Evolutionary conservation across 2,329 filamentous ascomycete species (phyloP), one percentile per base, ranked within the genome.

Genomic region (Calcarisporium arbuscula): DNA sequence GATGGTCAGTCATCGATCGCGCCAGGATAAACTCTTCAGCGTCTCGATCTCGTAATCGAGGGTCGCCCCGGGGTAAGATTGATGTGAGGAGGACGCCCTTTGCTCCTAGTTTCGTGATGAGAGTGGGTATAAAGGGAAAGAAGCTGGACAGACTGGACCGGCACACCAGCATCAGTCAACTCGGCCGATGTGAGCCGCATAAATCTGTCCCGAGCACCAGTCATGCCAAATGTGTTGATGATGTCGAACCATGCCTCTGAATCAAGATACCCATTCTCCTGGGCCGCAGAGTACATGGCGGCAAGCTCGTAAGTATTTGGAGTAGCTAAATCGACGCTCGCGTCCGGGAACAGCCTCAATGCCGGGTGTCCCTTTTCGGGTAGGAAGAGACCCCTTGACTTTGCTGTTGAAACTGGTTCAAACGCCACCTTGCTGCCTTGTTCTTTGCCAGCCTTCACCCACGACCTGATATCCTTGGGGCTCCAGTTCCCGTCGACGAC

Each of bases 401-500:
- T 98, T 39, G 77, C 78, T 2, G 74, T 78, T 2, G 86, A 94
- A 6, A 96, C 92, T 2, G 92, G 90, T 59, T 96, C 92, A 51
- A 90, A 94, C 10, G 84, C 83, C 6, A 89, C 71, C 15, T 68
- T 71, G 12, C 74, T 71, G 5, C 65, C 57, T 38, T 74, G 63
- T 3, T 67, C 54, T 39, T 74, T 76, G 28, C 71, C 80, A 25
- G 76, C 65, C n/a, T 61, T 51, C 26, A 89, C 63, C 78, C 88
- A 90, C 32, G 71, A 67, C 25, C 72, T 67, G 3, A 95, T 73
- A 15, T 80, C 75, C 3, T 61, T 53, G 5, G 78, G 64, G 18
- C 74, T 70, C 87, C 90, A 95, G 57, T 96, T 96, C 12, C 77
- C 87, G 53, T 98, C 92, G 8, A 94, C 70, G 6, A 94, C 80